Percentiles rank a stretch among this genome's conserved stretches.
phyloP scores from a whole-genome alignment of 441 rosid species.

The Breynia disticha region DNA sequence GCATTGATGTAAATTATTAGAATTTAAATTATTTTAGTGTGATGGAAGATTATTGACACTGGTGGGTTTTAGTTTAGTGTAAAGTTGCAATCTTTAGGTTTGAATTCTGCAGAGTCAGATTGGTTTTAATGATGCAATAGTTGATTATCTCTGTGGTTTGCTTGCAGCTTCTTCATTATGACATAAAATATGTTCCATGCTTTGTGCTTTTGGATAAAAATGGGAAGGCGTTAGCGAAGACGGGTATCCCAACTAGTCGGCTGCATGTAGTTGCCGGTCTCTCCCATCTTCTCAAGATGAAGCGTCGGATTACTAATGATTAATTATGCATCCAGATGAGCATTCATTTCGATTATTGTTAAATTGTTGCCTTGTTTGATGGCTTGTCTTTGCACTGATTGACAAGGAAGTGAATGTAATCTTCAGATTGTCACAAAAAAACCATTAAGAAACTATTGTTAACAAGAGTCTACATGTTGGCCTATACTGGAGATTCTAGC shows the following conservation, averaged over 20 bases:
- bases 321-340: constrained; percentile 4
- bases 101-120: not conserved
- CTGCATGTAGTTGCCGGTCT: constrained; percentile 78
- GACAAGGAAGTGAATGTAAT: not conserved
- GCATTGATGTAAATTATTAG: not conserved
- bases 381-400: not conserved
- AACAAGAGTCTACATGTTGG: too few relatives aligned
- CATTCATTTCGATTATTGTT: too few relatives aligned
- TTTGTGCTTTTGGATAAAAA: constrained; percentile 77
- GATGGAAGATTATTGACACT: not conserved
- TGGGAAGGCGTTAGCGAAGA: constrained; percentile 72
- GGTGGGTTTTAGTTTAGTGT: not conserved
- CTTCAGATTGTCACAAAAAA: not conserved
- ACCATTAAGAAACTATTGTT: too few relatives aligned
- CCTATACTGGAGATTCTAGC: too few relatives aligned
- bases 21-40: not conserved
- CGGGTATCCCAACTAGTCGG: constrained; percentile 75
- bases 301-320: constrained; percentile 20
- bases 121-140: not conserved
- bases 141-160: constrained; percentile 8
- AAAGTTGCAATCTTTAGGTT: not conserved
- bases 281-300: constrained; percentile 70
- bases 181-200: constrained; percentile 81
- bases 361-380: too few relatives aligned
- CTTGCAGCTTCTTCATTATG: constrained; percentile 81